Evolutionary conservation across 352 stramenopile species (phyloP).

Genomic region (Pilasporangium apinafurcum): DNA sequence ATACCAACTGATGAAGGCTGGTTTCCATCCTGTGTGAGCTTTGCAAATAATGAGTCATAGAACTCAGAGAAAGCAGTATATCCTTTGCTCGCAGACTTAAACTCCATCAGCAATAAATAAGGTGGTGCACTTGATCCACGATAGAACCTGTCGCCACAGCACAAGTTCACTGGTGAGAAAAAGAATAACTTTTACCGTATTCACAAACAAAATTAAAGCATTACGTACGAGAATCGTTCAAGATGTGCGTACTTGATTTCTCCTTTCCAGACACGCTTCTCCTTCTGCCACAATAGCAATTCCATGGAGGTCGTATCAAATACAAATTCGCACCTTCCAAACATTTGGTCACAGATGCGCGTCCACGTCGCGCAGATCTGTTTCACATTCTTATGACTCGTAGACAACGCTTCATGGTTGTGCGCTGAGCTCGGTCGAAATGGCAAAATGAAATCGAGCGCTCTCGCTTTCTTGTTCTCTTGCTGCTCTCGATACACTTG

Average conservation of each 20-base stretch:
- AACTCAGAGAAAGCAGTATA: conserved; percentile 35
- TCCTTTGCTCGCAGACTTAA: conserved; percentile 15
- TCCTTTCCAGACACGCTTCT: conserved; percentile 19
- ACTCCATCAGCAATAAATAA: conserved; percentile 50
- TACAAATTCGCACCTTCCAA: conserved; percentile 27
- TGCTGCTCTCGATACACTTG: too few species aligned
- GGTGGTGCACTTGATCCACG: conserved; percentile 14
- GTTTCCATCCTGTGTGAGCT: conserved; percentile 20
- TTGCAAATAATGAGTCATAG: conserved; percentile 52
- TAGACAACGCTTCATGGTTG: conserved; percentile 1
- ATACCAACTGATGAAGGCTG: background rate
- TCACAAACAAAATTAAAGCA: background rate
- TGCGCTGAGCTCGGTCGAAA: background rate
- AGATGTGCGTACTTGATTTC: conserved; percentile 31
- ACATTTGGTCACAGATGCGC: conserved; percentile 31
- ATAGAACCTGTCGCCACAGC: conserved; percentile 24
- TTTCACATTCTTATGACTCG: conserved; percentile 2
- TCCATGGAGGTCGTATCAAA: conserved; percentile 19
- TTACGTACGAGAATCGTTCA: conserved; percentile 29
- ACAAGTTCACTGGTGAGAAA: too few species aligned
- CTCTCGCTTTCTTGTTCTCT: too few species aligned
- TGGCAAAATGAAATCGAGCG: too few species aligned
- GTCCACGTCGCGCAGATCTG: conserved; percentile 20
- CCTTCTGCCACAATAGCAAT: conserved; percentile 23
- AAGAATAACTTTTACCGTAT: background rate